These are phyloP conservation scores for Rhizopogon vinicolor DNA, from an alignment of 768 basidiomycete genomes.

Conservation along the genomic window DNA sequence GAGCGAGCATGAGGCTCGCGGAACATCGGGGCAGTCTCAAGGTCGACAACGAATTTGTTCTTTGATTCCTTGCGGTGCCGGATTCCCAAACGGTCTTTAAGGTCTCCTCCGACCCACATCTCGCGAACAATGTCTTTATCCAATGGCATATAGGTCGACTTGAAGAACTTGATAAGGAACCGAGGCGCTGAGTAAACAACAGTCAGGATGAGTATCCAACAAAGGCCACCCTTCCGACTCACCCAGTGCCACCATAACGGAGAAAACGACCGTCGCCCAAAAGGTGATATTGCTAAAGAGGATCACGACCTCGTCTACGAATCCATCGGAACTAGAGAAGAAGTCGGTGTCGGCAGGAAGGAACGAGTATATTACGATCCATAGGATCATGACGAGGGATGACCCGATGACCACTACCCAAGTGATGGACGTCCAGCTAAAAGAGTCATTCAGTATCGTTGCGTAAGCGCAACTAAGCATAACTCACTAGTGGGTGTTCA, in stretches of 20 bases:
- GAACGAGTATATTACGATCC: constrained; percentile 86
- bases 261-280: constrained; percentile 75
- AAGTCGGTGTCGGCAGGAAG: constrained; percentile 70
- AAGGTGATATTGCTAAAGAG: constrained; percentile 79
- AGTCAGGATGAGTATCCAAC: constrained; percentile 7
- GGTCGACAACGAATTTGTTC: constrained; percentile 28
- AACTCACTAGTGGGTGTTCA: constrained; percentile 86
- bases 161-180: constrained; percentile 71
- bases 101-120: constrained; percentile 80
- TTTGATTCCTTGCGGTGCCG: constrained; percentile 54
- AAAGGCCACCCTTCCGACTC: constrained; percentile 14
- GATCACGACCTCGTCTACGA: constrained; percentile 65
- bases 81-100: constrained; percentile 79
- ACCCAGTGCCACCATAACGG: constrained; percentile 72
- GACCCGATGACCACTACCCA: constrained; percentile 82
- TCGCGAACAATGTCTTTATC: constrained; percentile 93
- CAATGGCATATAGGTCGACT: constrained; percentile 66
- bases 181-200: constrained; percentile 57
- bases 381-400: constrained; percentile 76
- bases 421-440: constrained; percentile 79
- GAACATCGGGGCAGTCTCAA: constrained; percentile 74
- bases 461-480: constrained; percentile 8
- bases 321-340: constrained; percentile 67
- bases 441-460: constrained; percentile 3
- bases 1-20: constrained; percentile 59